These are phyloP conservation scores for Infundibulicybe gibba DNA, from an alignment of 768 basidiomycete species.

Conservation along the genomic window DNA sequence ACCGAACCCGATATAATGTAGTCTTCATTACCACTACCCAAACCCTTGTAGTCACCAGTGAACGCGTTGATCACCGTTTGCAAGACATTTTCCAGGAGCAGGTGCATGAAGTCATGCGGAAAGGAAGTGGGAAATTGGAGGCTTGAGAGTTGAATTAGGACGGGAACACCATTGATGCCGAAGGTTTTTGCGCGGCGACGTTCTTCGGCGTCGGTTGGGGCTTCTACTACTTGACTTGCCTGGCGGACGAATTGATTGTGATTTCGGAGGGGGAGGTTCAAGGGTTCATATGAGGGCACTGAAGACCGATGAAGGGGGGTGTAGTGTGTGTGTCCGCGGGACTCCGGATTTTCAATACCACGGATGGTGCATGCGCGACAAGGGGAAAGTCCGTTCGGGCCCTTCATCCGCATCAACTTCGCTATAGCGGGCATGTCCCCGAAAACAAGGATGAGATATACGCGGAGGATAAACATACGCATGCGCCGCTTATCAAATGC, in stretches of 20 bases:
- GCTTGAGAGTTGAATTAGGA: constrained; percentile 25
- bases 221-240: constrained; percentile 13
- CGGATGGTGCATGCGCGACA: constrained; percentile 29
- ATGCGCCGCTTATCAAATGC: constrained; percentile 21
- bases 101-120: constrained; percentile 47
- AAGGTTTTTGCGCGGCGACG: constrained; percentile 13
- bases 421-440: constrained; percentile 19
- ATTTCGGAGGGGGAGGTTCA: constrained; percentile 10
- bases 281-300: constrained; percentile 14
- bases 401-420: constrained; percentile 28
- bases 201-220: constrained; percentile 10
- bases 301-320: constrained; percentile 11
- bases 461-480: constrained; percentile 11
- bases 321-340: constrained; percentile 12
- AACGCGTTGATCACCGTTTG: constrained; percentile 32
- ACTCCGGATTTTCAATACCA: constrained; percentile 13
- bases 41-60: constrained; percentile 34
- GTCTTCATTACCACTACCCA: constrained; percentile 21
- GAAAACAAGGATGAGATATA: constrained; percentile 16
- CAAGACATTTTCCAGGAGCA: constrained; percentile 34
- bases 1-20: constrained; percentile 17
- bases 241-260: constrained; percentile 11
- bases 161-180: constrained; percentile 31
- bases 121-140: constrained; percentile 31
- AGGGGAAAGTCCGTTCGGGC: constrained; percentile 29